phyloP scores from a whole-genome alignment of 1,284 basidiomycete species.

The Sutorius eximius region DNA sequence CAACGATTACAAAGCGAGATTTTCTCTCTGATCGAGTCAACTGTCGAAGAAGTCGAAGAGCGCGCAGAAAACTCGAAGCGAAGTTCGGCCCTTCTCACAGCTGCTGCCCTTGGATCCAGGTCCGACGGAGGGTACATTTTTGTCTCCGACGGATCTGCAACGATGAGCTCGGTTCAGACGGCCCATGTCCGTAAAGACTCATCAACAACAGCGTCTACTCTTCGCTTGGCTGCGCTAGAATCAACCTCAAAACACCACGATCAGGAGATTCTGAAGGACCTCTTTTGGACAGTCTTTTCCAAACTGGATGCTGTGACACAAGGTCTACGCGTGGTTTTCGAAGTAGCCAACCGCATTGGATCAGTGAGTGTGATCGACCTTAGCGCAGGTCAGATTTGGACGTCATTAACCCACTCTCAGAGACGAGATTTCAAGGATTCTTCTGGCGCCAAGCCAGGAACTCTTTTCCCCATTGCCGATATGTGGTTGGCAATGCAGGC shows the following conservation, averaged over 20 bases:
- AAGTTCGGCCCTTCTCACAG: conserved; percentile 44
- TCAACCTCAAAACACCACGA: conserved; percentile 73
- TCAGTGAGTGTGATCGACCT: conserved; percentile 55
- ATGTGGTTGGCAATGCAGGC: conserved; percentile 91
- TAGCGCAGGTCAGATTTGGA: not conserved
- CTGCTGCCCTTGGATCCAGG: conserved; percentile 28
- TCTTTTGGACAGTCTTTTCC: conserved; percentile 98
- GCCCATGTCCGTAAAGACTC: conserved; percentile 16
- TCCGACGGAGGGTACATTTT: conserved; percentile 57
- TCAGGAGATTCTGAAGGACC: conserved; percentile 84
- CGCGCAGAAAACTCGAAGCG: conserved; percentile 73
- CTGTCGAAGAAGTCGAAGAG: conserved; percentile 90
- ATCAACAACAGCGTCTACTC: conserved; percentile 44
- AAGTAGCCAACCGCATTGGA: conserved; percentile 86
- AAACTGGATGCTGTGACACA: conserved; percentile 97
- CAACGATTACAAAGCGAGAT: conserved; percentile 88
- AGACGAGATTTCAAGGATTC: conserved; percentile 86
- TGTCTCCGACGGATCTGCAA: conserved; percentile 34
- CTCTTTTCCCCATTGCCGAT: conserved; percentile 80
- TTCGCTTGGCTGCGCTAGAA: conserved; percentile 79
- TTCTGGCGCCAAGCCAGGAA: conserved; percentile 69
- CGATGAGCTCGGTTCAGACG: conserved; percentile 7
- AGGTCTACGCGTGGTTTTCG: conserved; percentile 88
- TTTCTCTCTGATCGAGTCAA: conserved; percentile 82
- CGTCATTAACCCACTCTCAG: conserved; percentile 41